These are phyloP conservation scores for Cutaneotrichosporon cutaneum DNA, from an alignment of 1,284 basidiomycete genomes.

Conservation along the genomic window DNA sequence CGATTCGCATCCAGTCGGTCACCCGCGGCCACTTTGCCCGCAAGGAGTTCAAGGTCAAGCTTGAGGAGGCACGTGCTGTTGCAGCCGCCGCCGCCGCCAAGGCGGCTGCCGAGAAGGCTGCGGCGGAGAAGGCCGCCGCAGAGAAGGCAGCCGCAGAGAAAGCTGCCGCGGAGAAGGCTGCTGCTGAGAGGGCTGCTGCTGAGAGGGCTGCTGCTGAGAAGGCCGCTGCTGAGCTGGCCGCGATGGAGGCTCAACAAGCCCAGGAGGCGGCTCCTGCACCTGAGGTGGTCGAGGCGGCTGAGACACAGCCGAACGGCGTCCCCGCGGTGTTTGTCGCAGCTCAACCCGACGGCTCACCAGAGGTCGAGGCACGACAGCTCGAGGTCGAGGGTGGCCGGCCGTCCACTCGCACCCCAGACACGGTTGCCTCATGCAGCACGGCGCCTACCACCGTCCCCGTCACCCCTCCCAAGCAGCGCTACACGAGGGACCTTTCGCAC, in stretches of 20 bases:
- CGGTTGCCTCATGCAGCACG: neutral
- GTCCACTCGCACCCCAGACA: neutral
- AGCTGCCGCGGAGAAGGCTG: neutral
- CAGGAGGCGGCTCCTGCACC: neutral
- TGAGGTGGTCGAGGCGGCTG: neutral
- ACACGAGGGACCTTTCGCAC: neutral
- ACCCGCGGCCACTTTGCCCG: constrained; percentile 1
- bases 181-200: constrained; percentile 1
- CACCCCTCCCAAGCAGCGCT: constrained; percentile 1
- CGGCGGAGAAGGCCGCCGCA: constrained; percentile 2
- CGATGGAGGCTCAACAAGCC: constrained; percentile 1
- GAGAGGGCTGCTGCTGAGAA: constrained; percentile 4
- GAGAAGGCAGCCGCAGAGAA: constrained; percentile 5
- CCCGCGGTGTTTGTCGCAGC: neutral
- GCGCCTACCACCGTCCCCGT: neutral
- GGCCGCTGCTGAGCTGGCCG: constrained; percentile 6
- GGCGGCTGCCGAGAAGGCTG: constrained; percentile 3
- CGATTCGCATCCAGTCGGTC: neutral
- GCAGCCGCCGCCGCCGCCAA: constrained; percentile 9
- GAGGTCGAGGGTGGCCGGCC: neutral
- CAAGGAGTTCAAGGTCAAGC: constrained; percentile 3
- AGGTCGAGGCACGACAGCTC: neutral
- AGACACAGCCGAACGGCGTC: neutral
- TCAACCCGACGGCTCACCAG: neutral
- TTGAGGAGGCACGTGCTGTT: constrained; percentile 5